Evolutionary conservation across 495 filamentous ascomycete genomes (phyloP).

Genomic region (Jackrogersella multiformis): DNA sequence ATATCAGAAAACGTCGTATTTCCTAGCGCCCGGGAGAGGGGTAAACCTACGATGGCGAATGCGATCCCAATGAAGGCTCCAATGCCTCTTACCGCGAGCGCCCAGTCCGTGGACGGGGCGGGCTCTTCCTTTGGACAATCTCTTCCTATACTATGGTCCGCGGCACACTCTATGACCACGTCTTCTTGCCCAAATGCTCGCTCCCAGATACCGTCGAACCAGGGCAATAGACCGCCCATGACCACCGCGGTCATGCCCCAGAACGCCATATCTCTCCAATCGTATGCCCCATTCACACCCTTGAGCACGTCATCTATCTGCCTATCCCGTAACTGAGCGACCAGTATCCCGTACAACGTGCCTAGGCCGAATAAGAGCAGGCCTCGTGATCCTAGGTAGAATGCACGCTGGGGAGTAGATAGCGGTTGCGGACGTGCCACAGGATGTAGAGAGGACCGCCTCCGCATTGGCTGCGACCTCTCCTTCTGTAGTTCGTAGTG

Average conservation of each 20-base stretch:
- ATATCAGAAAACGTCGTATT: neutral
- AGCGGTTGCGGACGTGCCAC: conserved; percentile 12
- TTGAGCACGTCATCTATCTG: conserved; percentile 64
- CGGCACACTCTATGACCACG: conserved; percentile 23
- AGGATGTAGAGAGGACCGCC: conserved; percentile 40
- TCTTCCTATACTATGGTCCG: conserved; percentile 11
- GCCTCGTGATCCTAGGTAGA: conserved; percentile 62
- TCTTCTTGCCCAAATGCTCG: conserved; percentile 41
- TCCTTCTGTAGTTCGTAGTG: conserved; percentile 44
- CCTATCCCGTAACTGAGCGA: conserved; percentile 70
- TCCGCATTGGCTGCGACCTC: conserved; percentile 24
- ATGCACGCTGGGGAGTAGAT: conserved; percentile 29
- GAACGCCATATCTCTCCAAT: conserved; percentile 74
- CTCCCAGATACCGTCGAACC: conserved; percentile 76
- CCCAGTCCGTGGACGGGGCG: conserved; percentile 70
- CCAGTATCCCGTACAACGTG: conserved; percentile 82
- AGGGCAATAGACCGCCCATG: conserved; percentile 82
- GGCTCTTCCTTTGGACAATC: conserved; percentile 39
- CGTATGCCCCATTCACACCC: conserved; percentile 50
- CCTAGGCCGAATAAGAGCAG: conserved; percentile 82
- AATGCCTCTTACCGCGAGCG: conserved; percentile 81
- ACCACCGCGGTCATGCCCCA: conserved; percentile 85
- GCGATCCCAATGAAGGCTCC: conserved; percentile 96
- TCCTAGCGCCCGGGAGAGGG: neutral
- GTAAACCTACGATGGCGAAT: conserved; percentile 85